phyloP scores from a whole-genome alignment of 352 stramenopile genomes.

The Globisporangium echinulatum region DNA sequence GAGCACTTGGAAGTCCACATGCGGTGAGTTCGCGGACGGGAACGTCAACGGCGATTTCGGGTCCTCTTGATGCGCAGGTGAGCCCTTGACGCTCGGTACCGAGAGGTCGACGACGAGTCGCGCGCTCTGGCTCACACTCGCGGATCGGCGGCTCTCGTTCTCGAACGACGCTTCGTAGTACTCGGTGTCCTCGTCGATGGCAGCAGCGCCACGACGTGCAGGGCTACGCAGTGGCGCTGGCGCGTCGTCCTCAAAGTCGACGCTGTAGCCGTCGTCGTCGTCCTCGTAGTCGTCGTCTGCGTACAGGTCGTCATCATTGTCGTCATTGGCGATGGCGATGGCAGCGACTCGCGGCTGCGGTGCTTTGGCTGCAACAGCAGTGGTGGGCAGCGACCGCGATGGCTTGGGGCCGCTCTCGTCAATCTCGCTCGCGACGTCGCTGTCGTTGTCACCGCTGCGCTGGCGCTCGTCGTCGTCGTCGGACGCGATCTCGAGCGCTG shows the following conservation, averaged over 20 bases:
- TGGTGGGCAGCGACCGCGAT: too few relatives aligned
- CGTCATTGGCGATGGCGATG: neutral
- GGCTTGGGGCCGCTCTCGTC: constrained; percentile 25
- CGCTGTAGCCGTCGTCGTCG: constrained; percentile 55
- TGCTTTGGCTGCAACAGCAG: too few relatives aligned
- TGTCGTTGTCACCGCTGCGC: constrained; percentile 21
- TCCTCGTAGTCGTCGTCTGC: constrained; percentile 36
- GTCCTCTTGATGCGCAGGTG: constrained; percentile 16
- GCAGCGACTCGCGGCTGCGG: neutral
- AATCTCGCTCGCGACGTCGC: constrained; percentile 44
- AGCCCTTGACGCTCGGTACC: constrained; percentile 36
- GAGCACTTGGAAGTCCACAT: constrained; percentile 39
- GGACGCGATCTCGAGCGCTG: constrained; percentile 55
- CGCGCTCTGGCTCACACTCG: constrained; percentile 27
- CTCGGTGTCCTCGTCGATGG: constrained; percentile 29
- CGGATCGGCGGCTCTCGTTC: constrained; percentile 49
- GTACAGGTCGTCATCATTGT: constrained; percentile 13
- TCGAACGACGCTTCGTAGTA: constrained; percentile 70
- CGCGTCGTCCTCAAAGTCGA: constrained; percentile 54
- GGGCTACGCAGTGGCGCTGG: neutral
- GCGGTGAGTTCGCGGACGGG: constrained; percentile 24
- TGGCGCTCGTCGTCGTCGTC: constrained; percentile 25
- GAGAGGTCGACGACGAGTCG: constrained; percentile 58
- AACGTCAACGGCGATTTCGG: constrained; percentile 10
- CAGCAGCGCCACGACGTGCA: constrained; percentile 2